Percentiles rank a stretch among this genome's conserved stretches.
phyloP scores from a whole-genome alignment of 257 asterid genomes.

The Gynochthodes officinalis region DNA sequence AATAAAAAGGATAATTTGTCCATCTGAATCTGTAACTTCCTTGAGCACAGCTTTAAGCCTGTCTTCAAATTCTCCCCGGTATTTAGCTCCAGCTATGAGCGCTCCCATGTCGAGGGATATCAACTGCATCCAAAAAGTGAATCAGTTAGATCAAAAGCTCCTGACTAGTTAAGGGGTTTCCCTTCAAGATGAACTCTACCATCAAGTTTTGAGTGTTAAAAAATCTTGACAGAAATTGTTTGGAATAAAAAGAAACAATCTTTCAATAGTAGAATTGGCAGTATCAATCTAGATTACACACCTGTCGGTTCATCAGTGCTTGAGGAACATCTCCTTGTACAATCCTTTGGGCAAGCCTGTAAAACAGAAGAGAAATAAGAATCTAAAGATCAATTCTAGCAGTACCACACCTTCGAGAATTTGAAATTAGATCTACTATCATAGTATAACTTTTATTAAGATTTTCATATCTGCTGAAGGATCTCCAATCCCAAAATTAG shows the following conservation, averaged over 20 bases:
- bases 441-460: neutral
- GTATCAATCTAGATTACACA: constrained; percentile 34
- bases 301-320: constrained; percentile 91
- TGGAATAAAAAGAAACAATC: neutral
- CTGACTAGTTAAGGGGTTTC: neutral
- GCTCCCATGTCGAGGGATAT: constrained; percentile 99
- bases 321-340: constrained; percentile 99
- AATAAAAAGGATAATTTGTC: constrained; percentile 82
- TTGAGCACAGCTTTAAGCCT: constrained; percentile 89
- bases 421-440: neutral
- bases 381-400: neutral
- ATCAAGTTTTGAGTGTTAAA: neutral
- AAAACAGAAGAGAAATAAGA: constrained; percentile 20
- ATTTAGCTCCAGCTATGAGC: constrained; percentile 95
- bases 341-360: constrained; percentile 98
- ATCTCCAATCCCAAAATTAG: neutral
- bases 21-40: constrained; percentile 95
- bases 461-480: neutral
- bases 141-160: constrained; percentile 9
- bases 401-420: neutral
- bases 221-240: neutral
- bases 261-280: constrained; percentile 12
- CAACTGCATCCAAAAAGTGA: constrained; percentile 48
- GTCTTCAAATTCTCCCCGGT: constrained; percentile 97
- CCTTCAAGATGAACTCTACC: neutral